These are phyloP conservation scores for Colletotrichum sp. DNA, from an alignment of 2,329 filamentous ascomycete species.

Conservation along the genomic window DNA sequence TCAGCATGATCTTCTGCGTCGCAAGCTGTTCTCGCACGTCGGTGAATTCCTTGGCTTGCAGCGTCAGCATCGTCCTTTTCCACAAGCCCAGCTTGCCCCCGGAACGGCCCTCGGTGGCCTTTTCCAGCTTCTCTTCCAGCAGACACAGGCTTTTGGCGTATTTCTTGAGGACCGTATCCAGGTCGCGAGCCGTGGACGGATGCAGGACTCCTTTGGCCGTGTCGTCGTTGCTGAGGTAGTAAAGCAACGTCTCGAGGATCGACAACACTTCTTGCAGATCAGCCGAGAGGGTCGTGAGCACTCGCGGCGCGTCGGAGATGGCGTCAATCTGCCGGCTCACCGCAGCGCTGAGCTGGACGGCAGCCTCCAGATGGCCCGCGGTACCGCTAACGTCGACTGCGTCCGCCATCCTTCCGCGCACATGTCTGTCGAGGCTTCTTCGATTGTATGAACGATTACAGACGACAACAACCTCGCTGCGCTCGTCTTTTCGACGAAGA, in stretches of 20 bases:
- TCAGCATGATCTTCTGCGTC: neutral
- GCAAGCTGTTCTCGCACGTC: neutral
- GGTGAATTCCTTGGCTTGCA: neutral
- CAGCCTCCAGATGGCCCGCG: neutral
- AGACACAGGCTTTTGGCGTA: neutral
- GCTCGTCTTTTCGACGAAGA: neutral
- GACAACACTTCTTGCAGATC: neutral
- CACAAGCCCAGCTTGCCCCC: neutral
- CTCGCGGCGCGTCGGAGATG: neutral
- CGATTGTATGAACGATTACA: neutral
- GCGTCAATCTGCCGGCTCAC: slow-evolving; percentile 3
- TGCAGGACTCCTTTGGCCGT: neutral
- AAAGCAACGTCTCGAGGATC: neutral
- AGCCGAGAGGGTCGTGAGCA: neutral
- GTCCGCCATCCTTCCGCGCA: neutral
- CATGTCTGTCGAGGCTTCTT: neutral
- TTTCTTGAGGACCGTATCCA: neutral
- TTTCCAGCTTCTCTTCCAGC: neutral
- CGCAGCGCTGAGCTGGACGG: neutral
- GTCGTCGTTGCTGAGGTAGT: slow-evolving; percentile 1
- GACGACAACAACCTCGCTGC: neutral
- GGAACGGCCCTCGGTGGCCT: neutral
- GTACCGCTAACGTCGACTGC: neutral
- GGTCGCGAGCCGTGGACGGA: neutral
- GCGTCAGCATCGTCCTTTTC: neutral